Evolutionary conservation across 371 early-diverging fungal species (phyloP).

Genomic region (Mucor circinelloides): DNA sequence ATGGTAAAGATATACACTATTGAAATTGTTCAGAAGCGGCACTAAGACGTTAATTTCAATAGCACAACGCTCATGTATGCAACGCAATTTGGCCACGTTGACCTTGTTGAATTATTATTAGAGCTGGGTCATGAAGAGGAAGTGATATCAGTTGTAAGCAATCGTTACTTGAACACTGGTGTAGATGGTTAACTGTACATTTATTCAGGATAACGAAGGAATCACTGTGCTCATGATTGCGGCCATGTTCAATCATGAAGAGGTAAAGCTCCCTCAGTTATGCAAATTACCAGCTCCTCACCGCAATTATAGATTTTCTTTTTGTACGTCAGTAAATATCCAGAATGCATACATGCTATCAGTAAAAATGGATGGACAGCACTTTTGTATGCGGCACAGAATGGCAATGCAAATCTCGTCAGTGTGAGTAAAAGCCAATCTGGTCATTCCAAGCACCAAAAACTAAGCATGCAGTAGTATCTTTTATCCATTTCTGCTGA

Average conservation of each 20-base stretch:
- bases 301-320: conserved; percentile 40
- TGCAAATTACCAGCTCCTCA: neutral
- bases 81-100: conserved; percentile 44
- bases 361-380: conserved; percentile 52
- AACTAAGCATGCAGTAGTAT: conserved; percentile 26
- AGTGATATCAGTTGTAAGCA: conserved; percentile 51
- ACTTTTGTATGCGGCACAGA: conserved; percentile 48
- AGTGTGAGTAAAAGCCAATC: conserved; percentile 28
- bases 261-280: conserved; percentile 25
- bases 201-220: conserved; percentile 44
- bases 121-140: conserved; percentile 55
- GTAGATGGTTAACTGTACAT: neutral
- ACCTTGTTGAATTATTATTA: conserved; percentile 44
- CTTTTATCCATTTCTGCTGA: conserved; percentile 50
- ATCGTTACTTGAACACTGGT: neutral
- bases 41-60: neutral
- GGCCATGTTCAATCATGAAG: conserved; percentile 49
- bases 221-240: conserved; percentile 56
- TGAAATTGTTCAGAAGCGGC: neutral
- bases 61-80: conserved; percentile 57
- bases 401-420: conserved; percentile 53
- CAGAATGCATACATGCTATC: conserved; percentile 54
- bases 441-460: neutral
- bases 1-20: conserved; percentile 21
- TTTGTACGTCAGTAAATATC: conserved; percentile 47